Percentiles rank a stretch among this genome's conserved stretches.
These are phyloP conservation scores for Carex cristatella DNA, from an alignment of 176 grass and related monocot genomes.

Conservation along the genomic window DNA sequence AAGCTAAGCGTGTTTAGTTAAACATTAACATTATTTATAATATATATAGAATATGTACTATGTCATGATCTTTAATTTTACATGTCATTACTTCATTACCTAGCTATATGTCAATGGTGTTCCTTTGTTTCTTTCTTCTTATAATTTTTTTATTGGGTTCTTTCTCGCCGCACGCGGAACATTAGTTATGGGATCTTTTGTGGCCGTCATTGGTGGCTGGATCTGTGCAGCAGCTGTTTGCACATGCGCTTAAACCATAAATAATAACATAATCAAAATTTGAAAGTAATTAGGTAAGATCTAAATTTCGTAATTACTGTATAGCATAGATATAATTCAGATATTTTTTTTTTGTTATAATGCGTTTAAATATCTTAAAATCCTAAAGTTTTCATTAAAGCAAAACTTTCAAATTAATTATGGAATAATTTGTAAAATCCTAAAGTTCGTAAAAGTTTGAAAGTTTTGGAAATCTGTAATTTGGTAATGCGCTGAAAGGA, in stretches of 20 bases:
- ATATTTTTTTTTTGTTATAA: too few species aligned
- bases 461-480: too few species aligned
- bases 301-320: too few species aligned
- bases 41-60: not conserved
- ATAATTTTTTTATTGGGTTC: not conserved
- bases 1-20: conserved; percentile 3
- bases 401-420: too few species aligned
- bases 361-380: too few species aligned
- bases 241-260: not conserved
- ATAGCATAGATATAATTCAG: too few species aligned
- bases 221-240: not conserved
- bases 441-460: too few species aligned
- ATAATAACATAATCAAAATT: too few species aligned
- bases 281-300: too few species aligned
- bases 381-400: not conserved
- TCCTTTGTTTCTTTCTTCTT: not conserved
- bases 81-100: not conserved
- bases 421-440: too few species aligned
- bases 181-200: not conserved
- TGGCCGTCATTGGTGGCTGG: not conserved
- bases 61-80: not conserved
- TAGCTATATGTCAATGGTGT: not conserved
- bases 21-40: not conserved
- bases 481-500: too few species aligned
- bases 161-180: not conserved